Evolutionary conservation across 441 rosid genomes (phyloP), one percentile per base, ranked within the genome.

Genomic region (Lepidium campestre): DNA sequence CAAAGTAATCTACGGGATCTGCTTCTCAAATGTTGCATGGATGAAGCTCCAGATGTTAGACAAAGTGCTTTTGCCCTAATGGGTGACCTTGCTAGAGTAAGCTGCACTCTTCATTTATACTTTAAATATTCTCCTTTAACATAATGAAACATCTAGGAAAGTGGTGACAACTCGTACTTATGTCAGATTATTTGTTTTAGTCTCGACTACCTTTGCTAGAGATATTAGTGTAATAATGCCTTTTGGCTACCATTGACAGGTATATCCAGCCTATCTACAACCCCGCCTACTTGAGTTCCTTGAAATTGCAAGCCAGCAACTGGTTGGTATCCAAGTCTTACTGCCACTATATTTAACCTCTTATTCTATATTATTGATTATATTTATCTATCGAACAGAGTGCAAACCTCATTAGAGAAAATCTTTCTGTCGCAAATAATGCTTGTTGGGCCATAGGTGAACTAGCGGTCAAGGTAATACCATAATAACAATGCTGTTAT

Each of bases 381-480:
- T 39, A 70, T 61, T 9, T 75, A 11, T 77, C 35, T 56, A 76
- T 58, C 41, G 14, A 71, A 69, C 88, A 95, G 99, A 80, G 50
- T 67, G 68, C 87, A 54, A 70, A 70, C 76, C 93, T 67, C 78
- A 82, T 82, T 70, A 82, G 78, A 81, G 98, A 92, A 73, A 82
- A 85, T 63, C 45, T 86, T 67, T 95, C 97, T 65, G 99, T 88
- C 4, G 99, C 97, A 36, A 95, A 95, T 75, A 95, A 95, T 77
- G 98, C 98, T 7, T 95, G 99, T 56, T 95, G 99, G 99, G 98
- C 99, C 57, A 87, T 95, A 55, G 99, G 99, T 69, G 99, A 95
- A 72, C 76, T 92, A 62, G 98, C 98, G 8, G 82, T 95, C 69
- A 95, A 95, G 93, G 99, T 90, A 72, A 69, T 49, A 36, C 60